A percentile compares a stretch with the other conserved stretches of the same genome.
Evolutionary conservation across 257 asterid species (phyloP).

Genomic region (Ocimum tenuiflorum): DNA sequence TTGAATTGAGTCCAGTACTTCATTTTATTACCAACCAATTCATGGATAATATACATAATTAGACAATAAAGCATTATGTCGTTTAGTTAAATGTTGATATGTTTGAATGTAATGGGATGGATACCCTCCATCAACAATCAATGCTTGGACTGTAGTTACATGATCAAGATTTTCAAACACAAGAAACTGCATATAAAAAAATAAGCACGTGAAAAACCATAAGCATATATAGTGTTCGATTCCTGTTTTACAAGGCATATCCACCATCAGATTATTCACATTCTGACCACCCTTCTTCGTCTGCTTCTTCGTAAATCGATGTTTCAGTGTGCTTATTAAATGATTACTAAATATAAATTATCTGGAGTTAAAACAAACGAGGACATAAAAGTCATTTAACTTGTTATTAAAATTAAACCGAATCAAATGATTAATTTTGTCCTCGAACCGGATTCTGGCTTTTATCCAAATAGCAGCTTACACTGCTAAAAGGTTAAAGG

Average conservation of each 20-base stretch:
- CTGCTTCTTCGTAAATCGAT: slow-evolving; percentile 22
- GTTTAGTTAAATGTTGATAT: background rate
- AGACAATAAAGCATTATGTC: too few species aligned
- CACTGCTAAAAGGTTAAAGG: too few species aligned
- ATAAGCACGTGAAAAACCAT: background rate
- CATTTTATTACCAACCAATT: too few species aligned
- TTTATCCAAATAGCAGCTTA: too few species aligned
- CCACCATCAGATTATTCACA: slow-evolving; percentile 65
- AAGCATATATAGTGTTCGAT: slow-evolving; percentile 7
- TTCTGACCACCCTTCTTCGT: slow-evolving; percentile 30
- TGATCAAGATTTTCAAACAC: background rate
- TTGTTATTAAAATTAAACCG: too few species aligned
- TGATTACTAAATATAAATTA: too few species aligned
- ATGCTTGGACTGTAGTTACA: background rate
- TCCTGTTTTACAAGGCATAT: slow-evolving; percentile 81
- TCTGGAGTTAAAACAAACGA: too few species aligned
- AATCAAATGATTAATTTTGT: too few species aligned
- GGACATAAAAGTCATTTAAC: too few species aligned
- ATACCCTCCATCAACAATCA: slow-evolving; percentile 1
- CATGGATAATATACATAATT: too few species aligned
- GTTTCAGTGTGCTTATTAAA: slow-evolving; percentile 28
- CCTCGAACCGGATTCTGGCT: too few species aligned
- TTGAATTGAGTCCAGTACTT: too few species aligned
- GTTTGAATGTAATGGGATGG: slow-evolving; percentile 29
- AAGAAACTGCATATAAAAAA: background rate